Evolutionary conservation across 306 rosid species (phyloP).

Genomic region (Cyamopsis tetragonoloba): DNA sequence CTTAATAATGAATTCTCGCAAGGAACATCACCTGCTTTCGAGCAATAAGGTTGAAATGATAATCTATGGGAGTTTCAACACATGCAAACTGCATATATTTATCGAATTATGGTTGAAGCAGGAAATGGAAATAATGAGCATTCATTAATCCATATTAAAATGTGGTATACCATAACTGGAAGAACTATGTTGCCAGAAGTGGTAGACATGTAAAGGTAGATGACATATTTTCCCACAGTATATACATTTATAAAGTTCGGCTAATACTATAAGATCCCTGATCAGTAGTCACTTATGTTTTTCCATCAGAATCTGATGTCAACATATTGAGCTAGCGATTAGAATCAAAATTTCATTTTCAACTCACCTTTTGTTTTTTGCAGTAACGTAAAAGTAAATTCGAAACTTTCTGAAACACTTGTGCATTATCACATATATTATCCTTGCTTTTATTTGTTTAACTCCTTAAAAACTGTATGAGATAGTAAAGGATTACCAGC

Average conservation of each 20-base stretch:
- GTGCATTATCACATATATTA: neutral
- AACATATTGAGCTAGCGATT: neutral
- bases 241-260: neutral
- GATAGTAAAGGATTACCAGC: neutral
- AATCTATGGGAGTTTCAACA: constrained; percentile 9
- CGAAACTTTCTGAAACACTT: neutral
- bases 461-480: neutral
- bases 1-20: constrained; percentile 82
- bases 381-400: neutral
- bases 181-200: neutral
- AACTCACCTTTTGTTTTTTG: neutral
- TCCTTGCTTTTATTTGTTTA: neutral
- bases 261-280: neutral
- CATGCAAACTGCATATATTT: neutral
- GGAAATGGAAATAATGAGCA: constrained; percentile 25
- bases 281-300: neutral
- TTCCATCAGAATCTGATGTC: neutral
- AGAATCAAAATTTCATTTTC: neutral
- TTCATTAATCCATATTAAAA: neutral
- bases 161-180: neutral
- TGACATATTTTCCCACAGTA: too few species aligned
- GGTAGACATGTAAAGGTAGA: neutral
- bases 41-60: neutral
- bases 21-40: constrained; percentile 68
- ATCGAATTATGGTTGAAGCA: constrained; percentile 7